Evolutionary conservation across 257 asterid genomes (phyloP), one percentile per base, ranked within the genome.

Genomic region (Craterostigma plantagineum): DNA sequence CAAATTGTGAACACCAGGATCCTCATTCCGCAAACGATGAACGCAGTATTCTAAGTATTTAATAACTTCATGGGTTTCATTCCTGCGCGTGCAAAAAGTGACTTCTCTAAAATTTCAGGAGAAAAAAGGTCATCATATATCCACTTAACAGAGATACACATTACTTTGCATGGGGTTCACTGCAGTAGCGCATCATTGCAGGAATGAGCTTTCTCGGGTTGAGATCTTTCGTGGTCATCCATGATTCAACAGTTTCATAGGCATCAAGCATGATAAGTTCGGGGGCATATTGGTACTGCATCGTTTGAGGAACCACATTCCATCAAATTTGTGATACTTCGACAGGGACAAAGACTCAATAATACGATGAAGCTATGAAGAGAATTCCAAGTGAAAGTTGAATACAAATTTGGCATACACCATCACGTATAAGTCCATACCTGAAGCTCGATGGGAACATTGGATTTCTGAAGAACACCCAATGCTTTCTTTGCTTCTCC

Each of bases 161-260:
- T 70, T 87, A 87, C 98, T 74, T 87, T 41, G 95, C 95, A 61
- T 72, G 98, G 38, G 92, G 92, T 72, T 87, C 98, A 35, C 85
- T 79, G 41, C 95, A 82, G 73, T 87, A 87, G 33, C 98, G 90
- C 98, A 87, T 74, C 98, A 87, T 87, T 47, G 98, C 95, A 49
- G 98, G 95, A 70, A 87, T 76, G 66, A 87, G 86, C 71, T 82
- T 87, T 63, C 92, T 74, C 9, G 98, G 93, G 62, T 79, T 74
- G 69, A 82, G 69, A 60, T 77, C 84, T 49, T 76, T 79, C 2
- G 86, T 79, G 41, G 73, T 74, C 95, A 87, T 79, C 98, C 98
- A 87, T 47, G 95, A 76, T 68, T 87, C 95, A 54, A 87, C 92
- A 55, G 98, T 82, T 75, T 87, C 98, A 62, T 87, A 87, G 42